Base-by-base conservation (phyloP, 169 alveolate genomes). In the Plasmodium vivax region DNA sequence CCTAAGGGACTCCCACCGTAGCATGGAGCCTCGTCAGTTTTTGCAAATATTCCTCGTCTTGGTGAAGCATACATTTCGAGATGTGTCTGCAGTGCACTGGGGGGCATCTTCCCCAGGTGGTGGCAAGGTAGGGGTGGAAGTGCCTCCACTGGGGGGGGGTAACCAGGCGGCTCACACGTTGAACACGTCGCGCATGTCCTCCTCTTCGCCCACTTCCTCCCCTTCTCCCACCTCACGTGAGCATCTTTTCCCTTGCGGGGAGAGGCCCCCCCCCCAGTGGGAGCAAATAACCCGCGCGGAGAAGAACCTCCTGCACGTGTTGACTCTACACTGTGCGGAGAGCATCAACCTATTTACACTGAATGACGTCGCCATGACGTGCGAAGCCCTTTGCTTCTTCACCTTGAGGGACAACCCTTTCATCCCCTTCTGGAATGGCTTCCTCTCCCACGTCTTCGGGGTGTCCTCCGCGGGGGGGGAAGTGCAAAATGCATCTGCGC, bases 21-120 rank as follows among this genome's bases (percentile, higher is more conserved):
- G 32, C 56, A 88, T 88, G 34, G 90, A 88, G 38, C 94, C 94
- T 41, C 43, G 94, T 0, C 94, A 88, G 9, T 88, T 88, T 56
- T 51, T 88, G 12, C 51, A 88, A 41, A 56, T 88, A 38, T 88
- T 88, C 9, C 72, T 27, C 2, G 71, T 88, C 6, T 19, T 88
- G 9, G 85, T 73, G 4, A 88, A 88, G 71, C 62, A 79, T 41
- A 88, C 94, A 23, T 88, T 47, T 23, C 32, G 51, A 6, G 27
- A 56, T 10, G n/a, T 34, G 23, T 16, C 30, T 12, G 32, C 23
- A 81, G 9, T 43, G 75, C 27, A 23, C 34, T 71, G 43, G 58
- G 10, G 47, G 16, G 36, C 34, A 6, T 2, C 16, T 10, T n/a
- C 36, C 32, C 32, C 74, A 6, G 1, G 74, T 19, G 8, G 74